Evolutionary conservation across 2,329 filamentous ascomycete species (phyloP), one percentile per base, ranked within the genome.

Genomic region (Cladosporium sp.): DNA sequence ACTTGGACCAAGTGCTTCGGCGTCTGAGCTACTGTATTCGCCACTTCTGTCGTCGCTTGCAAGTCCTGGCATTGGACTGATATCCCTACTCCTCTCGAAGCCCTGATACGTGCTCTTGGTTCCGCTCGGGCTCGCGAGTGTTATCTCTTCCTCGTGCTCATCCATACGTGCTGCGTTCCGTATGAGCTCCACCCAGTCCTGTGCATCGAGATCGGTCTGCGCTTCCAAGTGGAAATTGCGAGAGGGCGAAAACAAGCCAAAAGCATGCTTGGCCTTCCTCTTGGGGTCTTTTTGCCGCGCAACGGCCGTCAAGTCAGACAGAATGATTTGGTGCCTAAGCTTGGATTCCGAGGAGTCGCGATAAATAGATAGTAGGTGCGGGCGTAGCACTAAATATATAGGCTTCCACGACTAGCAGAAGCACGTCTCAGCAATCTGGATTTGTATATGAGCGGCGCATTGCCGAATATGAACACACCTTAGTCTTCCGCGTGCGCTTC

Each of bases 201-300:
- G 86, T 6, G 92, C 92, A 68, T 97, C 93, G 66, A 87, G 82
- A 60, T 88, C 86, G 4, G 86, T 90, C 36, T 83, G 77, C 0
- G 92, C 93, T 78, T 96, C 91, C 67, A 99, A 88, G 74, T 97
- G 93, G 79, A 90, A 97, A 80, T 97, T 98, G 71, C 90, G 90
- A 18, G 93, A 90, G 0, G 93, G 91, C 0, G 93, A 94, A 79
- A 97, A 99, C 55, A 98, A 85, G 24, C 92, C 95, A 76, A 99
- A 98, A 68, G 97, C 87, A 76, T 97, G 88, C 62, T 92, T 87
- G 66, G 91, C 90, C 76, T 91, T 93, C 68, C 93, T 89, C 78
- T 96, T 97, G 10, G 92, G 90, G 73, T 96, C 93, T 74, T 92
- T 93, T 69, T 98, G 88, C 67, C 92, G 87, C 1, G 93, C 92